Evolutionary conservation across 495 filamentous ascomycete genomes (phyloP).

Genomic region (Penicillium silybi): DNA sequence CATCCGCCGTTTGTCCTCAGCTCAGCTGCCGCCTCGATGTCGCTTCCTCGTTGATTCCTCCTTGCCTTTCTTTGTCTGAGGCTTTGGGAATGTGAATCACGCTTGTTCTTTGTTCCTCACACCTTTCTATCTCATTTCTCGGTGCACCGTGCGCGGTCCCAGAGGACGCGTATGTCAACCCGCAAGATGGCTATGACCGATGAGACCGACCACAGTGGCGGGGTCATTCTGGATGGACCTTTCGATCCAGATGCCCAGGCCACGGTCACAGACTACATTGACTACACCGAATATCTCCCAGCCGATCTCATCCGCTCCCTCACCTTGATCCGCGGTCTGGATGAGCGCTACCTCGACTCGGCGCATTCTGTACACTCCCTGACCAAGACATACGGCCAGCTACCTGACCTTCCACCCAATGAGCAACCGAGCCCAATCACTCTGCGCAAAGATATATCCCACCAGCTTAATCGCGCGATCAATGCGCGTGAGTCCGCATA

Average conservation of each 20-base stretch:
- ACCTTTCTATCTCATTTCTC: neutral
- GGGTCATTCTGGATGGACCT: constrained; percentile 46
- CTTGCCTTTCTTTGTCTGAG: neutral
- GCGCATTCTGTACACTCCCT: constrained; percentile 67
- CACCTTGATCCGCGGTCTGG: constrained; percentile 79
- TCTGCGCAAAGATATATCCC: constrained; percentile 73
- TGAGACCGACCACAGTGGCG: constrained; percentile 40
- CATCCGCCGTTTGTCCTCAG: neutral
- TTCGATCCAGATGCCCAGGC: constrained; percentile 90
- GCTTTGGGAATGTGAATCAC: neutral
- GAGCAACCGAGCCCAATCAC: constrained; percentile 50
- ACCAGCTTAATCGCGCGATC: constrained; percentile 67
- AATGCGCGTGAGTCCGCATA: constrained; percentile 71
- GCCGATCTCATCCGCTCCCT: constrained; percentile 89
- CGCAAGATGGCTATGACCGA: constrained; percentile 31
- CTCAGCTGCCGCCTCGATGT: neutral
- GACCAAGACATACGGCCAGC: constrained; percentile 66
- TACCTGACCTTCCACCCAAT: constrained; percentile 56
- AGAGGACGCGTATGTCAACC: constrained; percentile 4
- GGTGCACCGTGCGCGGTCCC: neutral
- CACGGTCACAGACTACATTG: constrained; percentile 90
- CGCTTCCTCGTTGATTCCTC: neutral
- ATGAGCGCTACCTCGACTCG: constrained; percentile 62
- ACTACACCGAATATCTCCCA: constrained; percentile 95
- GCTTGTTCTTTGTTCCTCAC: neutral